A percentile compares a stretch with the other conserved stretches of the same genome.
Evolutionary conservation across 306 rosid species (phyloP).

Genomic region (Mimosa bimucronata): DNA sequence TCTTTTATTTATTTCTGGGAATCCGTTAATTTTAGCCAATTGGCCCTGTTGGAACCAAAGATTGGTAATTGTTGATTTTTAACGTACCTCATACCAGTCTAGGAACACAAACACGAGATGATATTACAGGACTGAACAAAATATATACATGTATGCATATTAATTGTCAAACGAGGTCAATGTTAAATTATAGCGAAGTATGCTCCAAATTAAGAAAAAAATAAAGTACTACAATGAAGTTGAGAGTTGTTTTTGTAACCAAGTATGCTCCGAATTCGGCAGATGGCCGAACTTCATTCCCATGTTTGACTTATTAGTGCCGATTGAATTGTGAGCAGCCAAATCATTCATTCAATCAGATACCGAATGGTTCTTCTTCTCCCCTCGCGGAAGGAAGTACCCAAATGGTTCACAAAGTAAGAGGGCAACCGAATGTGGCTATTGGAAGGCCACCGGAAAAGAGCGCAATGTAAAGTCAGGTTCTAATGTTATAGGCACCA

Average conservation of each 20-base stretch:
- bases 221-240: background rate
- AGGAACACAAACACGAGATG: background rate
- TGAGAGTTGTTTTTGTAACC: background rate
- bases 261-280: too few species aligned
- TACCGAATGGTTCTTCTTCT: constrained; percentile 96
- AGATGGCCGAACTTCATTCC: too few species aligned
- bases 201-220: background rate
- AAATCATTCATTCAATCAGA: constrained; percentile 75
- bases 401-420: constrained; percentile 92
- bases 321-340: constrained; percentile 55
- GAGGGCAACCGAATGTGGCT: constrained; percentile 88
- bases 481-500: constrained; percentile 70
- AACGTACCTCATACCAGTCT: background rate
- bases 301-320: too few species aligned
- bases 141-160: background rate
- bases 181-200: background rate
- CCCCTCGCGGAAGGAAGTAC: constrained; percentile 91
- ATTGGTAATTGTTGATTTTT: background rate
- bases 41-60: background rate
- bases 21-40: background rate
- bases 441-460: constrained; percentile 98
- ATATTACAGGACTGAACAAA: background rate
- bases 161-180: background rate
- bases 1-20: background rate
- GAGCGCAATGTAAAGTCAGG: constrained; percentile 87